Evolutionary conservation across 208 protist genomes (phyloP).

Genomic region (Sergeia podlipaevii): DNA sequence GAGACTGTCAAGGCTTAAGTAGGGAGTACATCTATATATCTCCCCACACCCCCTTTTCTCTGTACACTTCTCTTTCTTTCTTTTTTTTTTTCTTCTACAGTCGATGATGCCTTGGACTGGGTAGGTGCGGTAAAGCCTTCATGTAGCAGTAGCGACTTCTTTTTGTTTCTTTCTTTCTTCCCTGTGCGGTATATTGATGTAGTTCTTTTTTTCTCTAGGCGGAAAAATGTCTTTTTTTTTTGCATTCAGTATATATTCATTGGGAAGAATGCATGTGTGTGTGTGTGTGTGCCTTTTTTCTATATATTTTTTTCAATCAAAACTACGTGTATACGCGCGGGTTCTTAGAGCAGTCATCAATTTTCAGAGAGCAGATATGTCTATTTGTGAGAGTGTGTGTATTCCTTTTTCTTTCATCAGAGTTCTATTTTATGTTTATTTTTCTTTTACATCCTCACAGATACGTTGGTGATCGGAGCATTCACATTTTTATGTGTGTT

Average conservation of each 20-base stretch:
- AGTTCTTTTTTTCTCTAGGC: conserved; percentile 2
- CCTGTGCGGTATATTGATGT: too few species aligned
- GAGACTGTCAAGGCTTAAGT: conserved; percentile 2
- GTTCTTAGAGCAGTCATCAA: too few species aligned
- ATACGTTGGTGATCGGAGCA: too few species aligned
- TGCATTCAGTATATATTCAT: neutral
- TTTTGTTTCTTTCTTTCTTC: conserved; percentile 9
- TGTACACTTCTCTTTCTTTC: neutral
- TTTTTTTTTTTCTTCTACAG: neutral
- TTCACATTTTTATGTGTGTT: too few species aligned
- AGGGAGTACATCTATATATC: neutral
- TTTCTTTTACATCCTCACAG: neutral
- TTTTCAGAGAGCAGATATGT: too few species aligned
- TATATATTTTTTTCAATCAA: too few species aligned
- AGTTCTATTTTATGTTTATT: too few species aligned
- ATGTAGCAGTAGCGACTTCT: neutral
- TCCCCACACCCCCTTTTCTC: neutral
- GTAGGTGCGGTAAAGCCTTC: neutral
- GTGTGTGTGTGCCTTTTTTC: too few species aligned
- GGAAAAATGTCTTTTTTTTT: neutral
- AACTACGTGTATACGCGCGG: too few species aligned
- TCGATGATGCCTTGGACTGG: neutral
- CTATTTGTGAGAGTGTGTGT: too few species aligned
- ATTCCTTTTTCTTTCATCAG: too few species aligned
- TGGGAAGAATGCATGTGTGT: too few species aligned